Conservation (phyloP, 2,329 filamentous ascomycete genomes). For the Fusarium succisae region DNA sequence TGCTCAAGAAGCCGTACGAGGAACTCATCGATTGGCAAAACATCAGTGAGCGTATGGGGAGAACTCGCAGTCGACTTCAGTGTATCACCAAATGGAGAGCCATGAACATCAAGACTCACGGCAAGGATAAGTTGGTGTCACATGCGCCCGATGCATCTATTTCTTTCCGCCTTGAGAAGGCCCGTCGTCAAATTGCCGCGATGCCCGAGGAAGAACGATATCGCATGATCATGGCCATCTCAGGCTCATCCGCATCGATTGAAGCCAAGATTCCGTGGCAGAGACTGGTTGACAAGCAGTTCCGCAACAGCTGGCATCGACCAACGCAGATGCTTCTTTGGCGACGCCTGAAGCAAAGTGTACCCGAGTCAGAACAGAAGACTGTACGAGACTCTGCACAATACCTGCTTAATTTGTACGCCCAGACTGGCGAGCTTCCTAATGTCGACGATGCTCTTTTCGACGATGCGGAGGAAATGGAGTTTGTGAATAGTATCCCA, state of each 20-base stretch:
- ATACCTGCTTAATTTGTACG: slow-evolving; percentile 48
- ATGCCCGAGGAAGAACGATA: slow-evolving; percentile 58
- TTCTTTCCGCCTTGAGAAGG: slow-evolving; percentile 56
- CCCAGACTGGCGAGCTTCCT: slow-evolving; percentile 47
- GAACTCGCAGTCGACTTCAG: slow-evolving; percentile 71
- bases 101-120: slow-evolving; percentile 49
- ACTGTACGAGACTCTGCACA: slow-evolving; percentile 49
- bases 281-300: slow-evolving; percentile 53
- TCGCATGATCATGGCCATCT: slow-evolving; percentile 55
- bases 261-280: slow-evolving; percentile 63
- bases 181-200: slow-evolving; percentile 52
- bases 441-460: slow-evolving; percentile 45
- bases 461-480: slow-evolving; percentile 48
- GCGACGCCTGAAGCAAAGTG: slow-evolving; percentile 49
- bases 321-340: slow-evolving; percentile 52
- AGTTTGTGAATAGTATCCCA: slow-evolving; percentile 41
- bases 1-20: slow-evolving; percentile 56
- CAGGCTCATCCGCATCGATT: slow-evolving; percentile 49
- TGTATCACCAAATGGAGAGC: slow-evolving; percentile 74
- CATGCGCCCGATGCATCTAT: slow-evolving; percentile 46
- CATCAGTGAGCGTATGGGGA: slow-evolving; percentile 70
- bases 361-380: slow-evolving; percentile 46
- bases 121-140: slow-evolving; percentile 47
- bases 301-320: slow-evolving; percentile 52
- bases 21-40: slow-evolving; percentile 71